Percentiles rank a stretch among this genome's conserved stretches.
Evolutionary conservation across 2,329 filamentous ascomycete species (phyloP).

Genomic region (Alternaria incomplexa): DNA sequence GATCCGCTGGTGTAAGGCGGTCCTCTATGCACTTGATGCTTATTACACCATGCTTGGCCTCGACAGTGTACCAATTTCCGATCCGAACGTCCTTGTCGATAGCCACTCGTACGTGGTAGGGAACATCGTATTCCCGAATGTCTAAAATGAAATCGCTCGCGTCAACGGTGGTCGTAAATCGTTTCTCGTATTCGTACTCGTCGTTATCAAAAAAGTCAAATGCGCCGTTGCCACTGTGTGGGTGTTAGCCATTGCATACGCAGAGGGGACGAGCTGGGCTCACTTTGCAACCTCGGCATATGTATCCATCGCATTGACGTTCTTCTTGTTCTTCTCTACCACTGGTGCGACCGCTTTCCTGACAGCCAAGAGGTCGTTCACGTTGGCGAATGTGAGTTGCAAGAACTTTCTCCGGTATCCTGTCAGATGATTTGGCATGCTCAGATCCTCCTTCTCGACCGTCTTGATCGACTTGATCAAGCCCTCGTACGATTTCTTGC

Average conservation of each 20-base stretch:
- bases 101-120: slow-evolving; percentile 97
- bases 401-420: slow-evolving; percentile 90
- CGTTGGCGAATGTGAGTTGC: slow-evolving; percentile 85
- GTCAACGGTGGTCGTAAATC: slow-evolving; percentile 79
- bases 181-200: slow-evolving; percentile 81
- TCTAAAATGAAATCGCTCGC: slow-evolving; percentile 98
- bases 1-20: slow-evolving; percentile 86
- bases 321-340: slow-evolving; percentile 95
- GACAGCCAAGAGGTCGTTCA: slow-evolving; percentile 83
- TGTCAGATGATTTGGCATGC: slow-evolving; percentile 93
- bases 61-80: slow-evolving; percentile 95
- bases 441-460: slow-evolving; percentile 90
- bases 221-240: slow-evolving; percentile 70
- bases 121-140: slow-evolving; percentile 98
- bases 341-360: slow-evolving; percentile 85
- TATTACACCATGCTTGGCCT: slow-evolving; percentile 88
- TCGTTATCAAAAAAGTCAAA: slow-evolving; percentile 92
- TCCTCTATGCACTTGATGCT: slow-evolving; percentile 86
- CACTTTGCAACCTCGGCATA: slow-evolving; percentile 95
- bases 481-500: slow-evolving; percentile 78
- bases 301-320: slow-evolving; percentile 95
- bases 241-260: slow-evolving; percentile 19
- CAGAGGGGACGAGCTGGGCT: slow-evolving; percentile 42
- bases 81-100: slow-evolving; percentile 97
- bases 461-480: slow-evolving; percentile 78